Conservation (phyloP, 139 green algal species). For the Spirogloea muscicola region DNA sequence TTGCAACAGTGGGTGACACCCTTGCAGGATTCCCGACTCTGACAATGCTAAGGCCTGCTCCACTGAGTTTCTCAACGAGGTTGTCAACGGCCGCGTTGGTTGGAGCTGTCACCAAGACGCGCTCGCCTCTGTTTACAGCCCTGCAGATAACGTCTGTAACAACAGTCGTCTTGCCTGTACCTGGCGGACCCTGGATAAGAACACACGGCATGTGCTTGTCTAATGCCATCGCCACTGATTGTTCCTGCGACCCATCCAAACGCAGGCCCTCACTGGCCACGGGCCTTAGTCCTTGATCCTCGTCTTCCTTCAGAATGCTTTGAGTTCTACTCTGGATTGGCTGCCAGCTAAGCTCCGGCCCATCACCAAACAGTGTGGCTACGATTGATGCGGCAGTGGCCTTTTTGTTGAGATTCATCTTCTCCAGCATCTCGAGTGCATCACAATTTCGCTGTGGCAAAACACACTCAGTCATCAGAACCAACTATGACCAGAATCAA, state of each 20-base stretch:
- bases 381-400: no score
- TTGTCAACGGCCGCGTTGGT: slow-evolving; percentile 51
- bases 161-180: slow-evolving; percentile 53
- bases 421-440: no score
- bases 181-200: slow-evolving; percentile 51
- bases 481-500: no score
- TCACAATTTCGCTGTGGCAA: no score
- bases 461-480: no score
- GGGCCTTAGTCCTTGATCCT: no score
- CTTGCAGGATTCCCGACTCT: slow-evolving; percentile 20
- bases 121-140: slow-evolving; percentile 17
- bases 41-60: slow-evolving; percentile 13
- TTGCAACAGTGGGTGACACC: background rate
- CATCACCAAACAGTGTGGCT: no score
- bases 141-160: slow-evolving; percentile 37
- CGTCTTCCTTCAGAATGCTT: no score
- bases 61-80: slow-evolving; percentile 28
- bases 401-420: no score
- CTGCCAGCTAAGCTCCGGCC: no score
- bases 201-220: background rate
- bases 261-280: no score
- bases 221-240: background rate
- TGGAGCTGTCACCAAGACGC: slow-evolving; percentile 45
- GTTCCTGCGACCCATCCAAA: slow-evolving; percentile 5
- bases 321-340: no score